Conservation (phyloP, 2,329 filamentous ascomycete species). For the Pestalotiopsis sp. region DNA sequence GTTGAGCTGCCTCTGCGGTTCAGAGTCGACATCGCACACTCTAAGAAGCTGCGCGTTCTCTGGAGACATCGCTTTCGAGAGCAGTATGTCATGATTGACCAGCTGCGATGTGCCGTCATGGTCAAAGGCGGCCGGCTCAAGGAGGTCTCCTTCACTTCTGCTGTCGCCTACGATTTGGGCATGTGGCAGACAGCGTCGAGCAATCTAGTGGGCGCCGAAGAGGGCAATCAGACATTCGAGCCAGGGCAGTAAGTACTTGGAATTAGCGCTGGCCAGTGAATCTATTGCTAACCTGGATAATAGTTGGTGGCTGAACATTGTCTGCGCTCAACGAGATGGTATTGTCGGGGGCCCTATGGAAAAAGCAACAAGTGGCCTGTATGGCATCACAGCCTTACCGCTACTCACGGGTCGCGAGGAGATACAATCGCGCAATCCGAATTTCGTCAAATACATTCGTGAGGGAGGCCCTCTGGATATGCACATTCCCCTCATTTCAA, state of each 20-base stretch:
- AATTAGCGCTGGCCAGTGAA: neutral
- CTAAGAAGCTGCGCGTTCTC: slow-evolving; percentile 40
- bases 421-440: slow-evolving; percentile 27
- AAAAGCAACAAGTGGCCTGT: slow-evolving; percentile 47
- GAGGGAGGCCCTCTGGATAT: slow-evolving; percentile 48
- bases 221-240: slow-evolving; percentile 45
- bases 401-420: slow-evolving; percentile 56
- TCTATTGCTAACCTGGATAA: slow-evolving; percentile 20
- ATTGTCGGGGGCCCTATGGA: slow-evolving; percentile 50
- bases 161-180: slow-evolving; percentile 30
- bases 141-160: slow-evolving; percentile 42
- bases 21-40: slow-evolving; percentile 37
- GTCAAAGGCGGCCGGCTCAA: slow-evolving; percentile 40
- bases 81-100: slow-evolving; percentile 48
- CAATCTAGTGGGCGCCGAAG: slow-evolving; percentile 40
- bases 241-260: slow-evolving; percentile 48
- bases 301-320: slow-evolving; percentile 62
- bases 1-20: slow-evolving; percentile 31
- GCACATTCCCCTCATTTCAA: slow-evolving; percentile 49
- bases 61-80: slow-evolving; percentile 49
- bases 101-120: slow-evolving; percentile 41
- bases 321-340: slow-evolving; percentile 59
- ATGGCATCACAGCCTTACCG: slow-evolving; percentile 50
- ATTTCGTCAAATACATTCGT: slow-evolving; percentile 45
- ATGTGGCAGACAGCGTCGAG: slow-evolving; percentile 39